Conservation (phyloP, 2,329 filamentous ascomycete genomes). For the Remersonia thermophila region DNA sequence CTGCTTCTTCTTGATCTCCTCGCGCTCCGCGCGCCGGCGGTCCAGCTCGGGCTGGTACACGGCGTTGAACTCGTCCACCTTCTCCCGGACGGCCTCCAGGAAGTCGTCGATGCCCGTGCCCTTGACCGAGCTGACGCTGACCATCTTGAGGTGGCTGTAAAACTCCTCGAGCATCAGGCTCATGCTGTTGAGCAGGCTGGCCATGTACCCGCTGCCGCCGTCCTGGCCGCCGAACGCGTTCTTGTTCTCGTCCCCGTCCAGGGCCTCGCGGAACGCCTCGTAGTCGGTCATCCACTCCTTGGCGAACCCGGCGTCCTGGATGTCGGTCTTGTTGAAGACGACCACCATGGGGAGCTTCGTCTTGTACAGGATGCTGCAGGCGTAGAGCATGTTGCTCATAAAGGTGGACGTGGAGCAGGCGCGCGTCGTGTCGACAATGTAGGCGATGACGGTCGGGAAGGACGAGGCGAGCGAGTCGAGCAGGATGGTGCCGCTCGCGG, state of each 20-base stretch:
- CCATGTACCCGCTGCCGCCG: conserved; percentile 82
- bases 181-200: conserved; percentile 91
- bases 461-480: conserved; percentile 85
- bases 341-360: conserved; percentile 97
- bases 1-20: conserved; percentile 57
- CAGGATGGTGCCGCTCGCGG: conserved; percentile 84
- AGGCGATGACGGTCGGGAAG: conserved; percentile 94
- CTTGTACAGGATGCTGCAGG: conserved; percentile 97
- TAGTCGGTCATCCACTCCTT: conserved; percentile 99
- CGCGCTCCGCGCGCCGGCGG: conserved; percentile 59
- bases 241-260: conserved; percentile 65
- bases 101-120: conserved; percentile 88
- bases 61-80: conserved; percentile 73
- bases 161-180: conserved; percentile 95
- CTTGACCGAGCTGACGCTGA: conserved; percentile 86
- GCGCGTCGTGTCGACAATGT: conserved; percentile 92
- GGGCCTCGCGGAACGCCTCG: conserved; percentile 81
- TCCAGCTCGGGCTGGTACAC: conserved; percentile 93
- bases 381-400: conserved; percentile 99
- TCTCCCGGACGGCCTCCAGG: conserved; percentile 77
- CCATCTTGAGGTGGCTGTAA: conserved; percentile 84
- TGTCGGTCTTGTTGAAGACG: conserved; percentile 98
- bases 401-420: conserved; percentile 91
- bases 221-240: conserved; percentile 66
- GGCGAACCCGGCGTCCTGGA: conserved; percentile 79